Evolutionary conservation across 176 grass and related monocot genomes (phyloP).

Genomic region (Triticum aestivum): IWGSC_CS_RefSeq_v2.1 NC_057797.1:83890434-83890933

Average conservation of each 20-base stretch:
- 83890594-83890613: not conserved
- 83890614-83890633: not conserved
- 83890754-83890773: no score
- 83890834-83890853: no score
- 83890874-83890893: not conserved
- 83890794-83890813: no score
- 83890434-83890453: not conserved
- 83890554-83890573: not conserved
- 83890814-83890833: no score
- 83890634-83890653: not conserved
- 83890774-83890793: no score
- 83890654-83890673: conserved; percentile 8
- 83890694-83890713: not conserved
- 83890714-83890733: not conserved
- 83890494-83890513: not conserved
- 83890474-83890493: not conserved
- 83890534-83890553: not conserved
- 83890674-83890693: not conserved
- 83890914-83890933: conserved; percentile 82
- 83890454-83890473: not conserved
- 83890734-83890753: not conserved
- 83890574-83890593: not conserved
- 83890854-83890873: no score
- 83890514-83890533: not conserved
- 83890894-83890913: conserved; percentile 72